Evolutionary conservation across 768 basidiomycete genomes (phyloP), one percentile per base, ranked within the genome.

Genomic region (Termitomyces sp.): DNA sequence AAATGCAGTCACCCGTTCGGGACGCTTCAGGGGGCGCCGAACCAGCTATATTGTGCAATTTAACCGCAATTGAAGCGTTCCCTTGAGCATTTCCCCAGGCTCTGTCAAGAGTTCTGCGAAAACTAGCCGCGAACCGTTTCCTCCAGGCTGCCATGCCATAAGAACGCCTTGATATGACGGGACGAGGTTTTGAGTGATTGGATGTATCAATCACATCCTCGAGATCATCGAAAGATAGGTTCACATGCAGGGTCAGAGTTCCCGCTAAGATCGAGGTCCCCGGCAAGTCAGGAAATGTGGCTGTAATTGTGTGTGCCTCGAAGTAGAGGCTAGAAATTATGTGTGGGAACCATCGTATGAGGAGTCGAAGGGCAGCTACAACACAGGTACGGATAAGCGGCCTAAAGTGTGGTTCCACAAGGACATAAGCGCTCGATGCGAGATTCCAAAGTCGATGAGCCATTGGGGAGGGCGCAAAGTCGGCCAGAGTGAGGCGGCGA

Each of bases 61-160:
- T 76, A 41, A 89, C 65, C 47, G 75, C 70, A 48, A 88, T 67
- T 4, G 75, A 74, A 2, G 79, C 77, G 12, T 76, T 75, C 19
- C 84, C 88, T 51, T 77, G 79, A 46, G 82, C 84, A 40, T 74
- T 77, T 12, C 84, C 87, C 74, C 86, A 78, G 24, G 87, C 87
- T 51, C 81, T 75, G 58, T 87, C 84, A 74, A 87, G 79, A 24
- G 87, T 81, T 54, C 88, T 74, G 45, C 74, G 76, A 48, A 88
- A 72, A 57, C 87, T 83, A 46, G 76, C 77, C 35, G 74, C 75
- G 52, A 89, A 66, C 28, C 84, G 78, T 32, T 76, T 78, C 59
- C 79, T 84, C 85, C 82, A 87, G n/a, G 81, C 78, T 3, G 78
- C 77, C 67, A 87, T 76, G 58, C 81, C 78, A 59, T 78, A 72